These are phyloP conservation scores for Clavariopsis aquatica DNA, from an alignment of 495 filamentous ascomycete species.

Conservation along the genomic window DNA sequence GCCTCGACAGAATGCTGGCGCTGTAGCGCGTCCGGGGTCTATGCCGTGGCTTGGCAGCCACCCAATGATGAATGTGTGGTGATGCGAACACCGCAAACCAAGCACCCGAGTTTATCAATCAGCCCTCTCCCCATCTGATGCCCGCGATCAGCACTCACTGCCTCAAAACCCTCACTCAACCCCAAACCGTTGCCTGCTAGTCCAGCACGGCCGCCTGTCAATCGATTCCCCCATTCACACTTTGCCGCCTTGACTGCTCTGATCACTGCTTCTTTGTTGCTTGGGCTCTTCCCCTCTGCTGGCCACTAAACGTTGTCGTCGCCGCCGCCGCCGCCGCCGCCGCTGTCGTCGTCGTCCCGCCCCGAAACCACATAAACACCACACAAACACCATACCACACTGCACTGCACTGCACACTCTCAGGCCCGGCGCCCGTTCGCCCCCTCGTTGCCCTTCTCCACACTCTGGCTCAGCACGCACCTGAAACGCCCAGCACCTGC, in stretches of 20 bases:
- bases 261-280: slow-evolving; percentile 35
- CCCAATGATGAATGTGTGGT: slow-evolving; percentile 33
- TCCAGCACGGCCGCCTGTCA: slow-evolving; percentile 11
- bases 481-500: slow-evolving; percentile 37
- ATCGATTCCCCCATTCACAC: slow-evolving; percentile 30
- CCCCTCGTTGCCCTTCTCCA: too few relatives aligned
- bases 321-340: not conserved
- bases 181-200: slow-evolving; percentile 27
- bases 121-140: slow-evolving; percentile 31
- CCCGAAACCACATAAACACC: too few relatives aligned
- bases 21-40: slow-evolving; percentile 20
- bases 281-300: not conserved
- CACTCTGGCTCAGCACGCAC: slow-evolving; percentile 19
- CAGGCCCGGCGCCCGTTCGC: too few relatives aligned
- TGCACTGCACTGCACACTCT: too few relatives aligned
- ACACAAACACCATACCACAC: slow-evolving; percentile 9
- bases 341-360: too few relatives aligned
- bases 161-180: slow-evolving; percentile 35
- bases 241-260: slow-evolving; percentile 11
- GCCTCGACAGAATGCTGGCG: not conserved
- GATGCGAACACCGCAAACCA: slow-evolving; percentile 31
- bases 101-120: slow-evolving; percentile 35
- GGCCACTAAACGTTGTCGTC: slow-evolving; percentile 4
- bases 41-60: slow-evolving; percentile 28
- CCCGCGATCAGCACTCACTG: slow-evolving; percentile 34